Base-by-base conservation (phyloP, 1,284 basidiomycete genomes). In the Microbotryum scabiosae region DNA sequence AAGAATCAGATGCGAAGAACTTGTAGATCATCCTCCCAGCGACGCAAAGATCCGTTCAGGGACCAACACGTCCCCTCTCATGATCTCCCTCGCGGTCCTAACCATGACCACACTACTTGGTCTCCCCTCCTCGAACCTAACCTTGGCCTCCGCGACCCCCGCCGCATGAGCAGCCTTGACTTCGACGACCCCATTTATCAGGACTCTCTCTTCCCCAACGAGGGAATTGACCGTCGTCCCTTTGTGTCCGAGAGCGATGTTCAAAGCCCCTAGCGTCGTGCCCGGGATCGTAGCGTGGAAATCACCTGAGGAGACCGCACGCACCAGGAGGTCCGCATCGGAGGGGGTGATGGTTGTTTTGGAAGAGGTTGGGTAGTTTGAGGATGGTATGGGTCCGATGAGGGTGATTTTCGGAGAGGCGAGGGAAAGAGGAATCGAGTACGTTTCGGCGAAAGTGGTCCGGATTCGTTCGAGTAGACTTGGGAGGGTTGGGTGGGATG, bases 81-180 rank as follows among this genome's bases (percentile, higher is more conserved):
- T 66, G 48, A 68, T 68, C 56, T 66, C 62, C 52, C 67, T 51
- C 56, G 64, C 67, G 5, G 67, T 68, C 20, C 67, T 23, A 6
- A 55, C 20, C 67, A 68, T 64, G 16, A 66, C 64, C 2, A 68
- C 64, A 21, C 62, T 60, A 46, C 46, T 36, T 5, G 64, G 47
- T 30, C 52, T 36, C n/a, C 16, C 41, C 18, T 25, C 41, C 5
- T 20, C 51, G 26, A 68, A 68, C 51, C 64, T 26, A 10, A 68
- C 64, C 14, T 53, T 57, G 26, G 60, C 54, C 32, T 59, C 56
- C 20, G 62, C 56, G 1, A 66, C 64, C n/a, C 64, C 67, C 2
- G 64, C 67, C 9, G 58, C 49, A 32, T 66, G 64, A 2, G 47
- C 66, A 16, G 62, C 64, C 14, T 62, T 41, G 5, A 68, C 56